Evolutionary conservation across 2,329 filamentous ascomycete species (phyloP).

Genomic region (Salinomyces thailandicus): DNA sequence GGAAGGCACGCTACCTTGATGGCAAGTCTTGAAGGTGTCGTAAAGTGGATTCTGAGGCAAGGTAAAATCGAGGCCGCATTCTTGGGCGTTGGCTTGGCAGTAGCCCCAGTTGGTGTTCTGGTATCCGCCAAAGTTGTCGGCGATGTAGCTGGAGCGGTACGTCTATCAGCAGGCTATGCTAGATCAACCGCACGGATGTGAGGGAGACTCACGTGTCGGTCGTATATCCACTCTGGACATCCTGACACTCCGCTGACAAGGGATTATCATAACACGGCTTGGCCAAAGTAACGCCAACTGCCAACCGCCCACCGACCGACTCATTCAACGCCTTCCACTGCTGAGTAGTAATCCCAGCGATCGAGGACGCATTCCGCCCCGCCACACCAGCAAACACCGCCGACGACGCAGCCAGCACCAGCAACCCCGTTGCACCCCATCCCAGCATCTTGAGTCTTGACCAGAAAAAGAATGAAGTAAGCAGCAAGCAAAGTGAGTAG

Average conservation of each 20-base stretch:
- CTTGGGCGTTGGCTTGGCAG: background rate
- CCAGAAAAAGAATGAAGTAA: no score
- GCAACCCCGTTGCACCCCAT: no score
- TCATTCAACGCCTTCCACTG: constrained; percentile 13
- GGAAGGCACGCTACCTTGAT: constrained; percentile 12
- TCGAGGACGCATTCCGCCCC: no score
- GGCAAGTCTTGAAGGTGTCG: constrained; percentile 4
- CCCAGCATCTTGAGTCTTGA: no score
- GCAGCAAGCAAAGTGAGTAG: no score
- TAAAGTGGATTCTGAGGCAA: background rate
- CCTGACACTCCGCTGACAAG: background rate
- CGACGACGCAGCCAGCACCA: no score
- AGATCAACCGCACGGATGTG: no score
- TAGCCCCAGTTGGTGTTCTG: background rate
- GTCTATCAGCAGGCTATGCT: no score
- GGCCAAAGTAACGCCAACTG: constrained; percentile 7
- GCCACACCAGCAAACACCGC: no score
- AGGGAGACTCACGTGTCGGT: background rate
- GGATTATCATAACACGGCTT: background rate
- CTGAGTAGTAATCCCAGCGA: constrained; percentile 5
- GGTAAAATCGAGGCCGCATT: background rate
- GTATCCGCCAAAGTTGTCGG: background rate
- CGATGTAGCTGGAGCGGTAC: background rate
- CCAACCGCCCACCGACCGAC: constrained; percentile 9
- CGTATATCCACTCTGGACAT: background rate